Evolutionary conservation across 257 asterid species (phyloP), one percentile per base, ranked within the genome.

Genomic region (Solanum rostratum): DNA sequence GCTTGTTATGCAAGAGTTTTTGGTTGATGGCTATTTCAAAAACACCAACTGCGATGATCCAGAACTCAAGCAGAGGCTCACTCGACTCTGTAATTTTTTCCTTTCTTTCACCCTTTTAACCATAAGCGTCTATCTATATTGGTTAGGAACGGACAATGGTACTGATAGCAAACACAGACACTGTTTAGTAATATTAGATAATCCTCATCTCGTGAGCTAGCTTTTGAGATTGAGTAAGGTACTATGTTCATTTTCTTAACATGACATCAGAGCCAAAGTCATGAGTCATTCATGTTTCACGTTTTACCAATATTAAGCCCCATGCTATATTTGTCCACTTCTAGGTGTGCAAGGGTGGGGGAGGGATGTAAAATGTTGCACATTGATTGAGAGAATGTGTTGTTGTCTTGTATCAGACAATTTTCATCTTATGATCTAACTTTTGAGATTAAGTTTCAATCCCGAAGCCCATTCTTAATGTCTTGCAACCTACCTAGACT

Each of bases 11-110:
- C 99, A 96, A 81, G 99, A 96, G 62, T 91, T 91, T 85, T 73
- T 96, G 81, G 99, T 94, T 10, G 99, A 96, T 88, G 99, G 95
- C 79, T 96, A 96, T 84, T 93, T 96, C 92, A 90, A 80, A 85
- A 92, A 87, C 92, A 93, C 98, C 85, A 91, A 96, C 46, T 94
- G 97, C 49, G 93, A 93, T 27, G 97, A 96, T 87, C 93, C 93
- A 57, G 94, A 89, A 12, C 95, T 96, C 81, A 94, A 92, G 90
- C 91, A 90, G 90, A 96, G 94, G 92, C 98, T 96, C 87, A 89
- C 94, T 37, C 93, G 97, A 52, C 96, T 96, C 84, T 94, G 98
- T 96, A 93, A 88, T 45, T 3, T 65, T 39, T 55, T 7, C 4
- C 5, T 46, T 50, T 46, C 52, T 53, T 37, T 33, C 7, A 20